A percentile compares a stretch with the other conserved stretches of the same genome.
Evolutionary conservation across 2,329 filamentous ascomycete species (phyloP).

Genomic region (Cercospora sp.): DNA sequence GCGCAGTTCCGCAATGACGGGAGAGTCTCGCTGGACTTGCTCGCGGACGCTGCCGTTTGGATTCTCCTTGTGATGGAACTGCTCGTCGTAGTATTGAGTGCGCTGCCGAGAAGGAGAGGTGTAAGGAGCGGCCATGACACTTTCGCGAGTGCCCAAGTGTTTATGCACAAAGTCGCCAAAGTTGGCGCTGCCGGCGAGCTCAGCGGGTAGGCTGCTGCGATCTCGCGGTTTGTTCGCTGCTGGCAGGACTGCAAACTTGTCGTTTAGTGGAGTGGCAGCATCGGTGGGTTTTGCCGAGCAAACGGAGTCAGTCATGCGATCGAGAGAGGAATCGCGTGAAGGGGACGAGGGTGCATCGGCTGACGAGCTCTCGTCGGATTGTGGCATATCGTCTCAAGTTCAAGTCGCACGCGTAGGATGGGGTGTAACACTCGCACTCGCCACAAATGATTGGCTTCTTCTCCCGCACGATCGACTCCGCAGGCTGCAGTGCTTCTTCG

Average conservation of each 20-base stretch:
- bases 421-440: slow-evolving; percentile 17
- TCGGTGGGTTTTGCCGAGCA: neutral
- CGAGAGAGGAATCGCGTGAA: slow-evolving; percentile 10
- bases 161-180: slow-evolving; percentile 27
- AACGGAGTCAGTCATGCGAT: neutral
- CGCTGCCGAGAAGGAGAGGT: slow-evolving; percentile 37
- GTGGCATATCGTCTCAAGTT: slow-evolving; percentile 24
- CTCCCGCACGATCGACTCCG: neutral
- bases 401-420: slow-evolving; percentile 4
- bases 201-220: slow-evolving; percentile 20
- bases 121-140: slow-evolving; percentile 26
- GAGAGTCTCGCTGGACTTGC: slow-evolving; percentile 47
- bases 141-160: slow-evolving; percentile 24
- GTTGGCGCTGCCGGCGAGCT: slow-evolving; percentile 17
- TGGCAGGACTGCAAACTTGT: neutral
- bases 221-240: neutral
- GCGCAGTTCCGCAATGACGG: slow-evolving; percentile 50
- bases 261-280: slow-evolving; percentile 2
- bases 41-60: slow-evolving; percentile 38
- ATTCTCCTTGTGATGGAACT: slow-evolving; percentile 38
- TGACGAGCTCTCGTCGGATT: slow-evolving; percentile 17
- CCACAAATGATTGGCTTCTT: slow-evolving; percentile 7
- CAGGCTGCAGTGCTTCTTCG: neutral
- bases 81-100: slow-evolving; percentile 39
- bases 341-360: slow-evolving; percentile 18